Base-by-base conservation (phyloP, 805 yeast species). In the Torulaspora gathmanii region DNA sequence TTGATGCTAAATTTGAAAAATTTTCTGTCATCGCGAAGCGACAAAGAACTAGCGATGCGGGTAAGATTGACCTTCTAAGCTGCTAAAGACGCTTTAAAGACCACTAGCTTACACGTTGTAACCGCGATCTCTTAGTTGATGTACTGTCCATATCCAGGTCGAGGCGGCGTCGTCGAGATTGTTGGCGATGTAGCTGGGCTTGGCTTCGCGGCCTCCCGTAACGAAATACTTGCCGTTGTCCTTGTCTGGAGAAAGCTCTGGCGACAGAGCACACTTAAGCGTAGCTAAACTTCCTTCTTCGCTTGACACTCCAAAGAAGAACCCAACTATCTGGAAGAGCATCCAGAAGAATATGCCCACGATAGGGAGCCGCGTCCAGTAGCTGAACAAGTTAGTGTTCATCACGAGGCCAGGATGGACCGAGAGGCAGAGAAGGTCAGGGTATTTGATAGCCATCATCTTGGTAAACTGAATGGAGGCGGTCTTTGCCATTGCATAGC, bases 341-440 rank as follows among this genome's bases (percentile, higher is more conserved):
- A 83, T 64, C 87, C 90, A 81, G 53, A 84, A 84, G 28, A 83
- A 55, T 1, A 79, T 72, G 0, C 96, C 95, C n/a, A 87, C 72
- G 4, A 86, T 68, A 0, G 95, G 95, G 12, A 83, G 68, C 45
- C 87, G 68, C 2, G 91, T 85, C 81, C 89, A 83, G 60, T 83
- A 85, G 37, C 83, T 71, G 60, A 83, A 84, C 37, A 83, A 63
- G 53, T 83, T 82, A 2, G 95, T 82, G 55, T 81, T 80, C 85
- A 87, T 82, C n/a, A 86, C 86, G 52, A 86, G 74, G 0, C 96
- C 96, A 0, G 95, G 95, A 56, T 86, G 90, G 3, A 86, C 85
- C 1, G 87, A 73, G 29, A 78, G 63, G 46, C 82, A 79, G 30
- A 81, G 61, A 8, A 86, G 70, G 15, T 78, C 72, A 0, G 95